Percentiles rank a stretch among this genome's conserved stretches.
Conservation (phyloP, 768 basidiomycete species). For the Auricularia sp. region DNA sequence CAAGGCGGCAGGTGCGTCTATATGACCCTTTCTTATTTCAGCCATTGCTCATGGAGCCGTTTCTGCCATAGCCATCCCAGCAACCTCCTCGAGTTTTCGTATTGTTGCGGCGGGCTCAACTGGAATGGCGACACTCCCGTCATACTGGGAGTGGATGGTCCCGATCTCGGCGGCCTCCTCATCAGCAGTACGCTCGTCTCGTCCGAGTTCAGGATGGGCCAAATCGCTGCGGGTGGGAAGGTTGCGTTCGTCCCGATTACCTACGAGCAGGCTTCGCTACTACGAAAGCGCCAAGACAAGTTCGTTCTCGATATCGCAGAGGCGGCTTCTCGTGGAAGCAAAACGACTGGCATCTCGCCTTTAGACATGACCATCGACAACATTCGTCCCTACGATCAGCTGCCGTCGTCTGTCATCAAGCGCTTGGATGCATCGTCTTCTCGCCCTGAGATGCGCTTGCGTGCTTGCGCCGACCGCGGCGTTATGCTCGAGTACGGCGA, state of each 20-base stretch:
- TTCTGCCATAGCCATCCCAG: conserved; percentile 36
- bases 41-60: too few species aligned
- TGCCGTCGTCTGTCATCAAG: neutral
- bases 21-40: too few species aligned
- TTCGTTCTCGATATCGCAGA: too few species aligned
- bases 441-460: conserved; percentile 31
- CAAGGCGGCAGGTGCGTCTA: conserved; percentile 42
- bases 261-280: conserved; percentile 37
- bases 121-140: conserved; percentile 64
- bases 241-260: conserved; percentile 27
- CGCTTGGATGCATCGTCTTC: conserved; percentile 12
- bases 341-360: too few species aligned
- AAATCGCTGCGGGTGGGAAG: conserved; percentile 41
- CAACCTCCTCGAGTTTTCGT: conserved; percentile 57
- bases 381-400: too few species aligned
- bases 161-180: conserved; percentile 55
- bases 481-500: conserved; percentile 56
- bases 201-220: conserved; percentile 60
- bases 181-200: conserved; percentile 45
- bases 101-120: conserved; percentile 45
- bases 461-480: conserved; percentile 33
- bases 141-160: conserved; percentile 50
- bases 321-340: too few species aligned
- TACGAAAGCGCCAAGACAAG: too few species aligned
- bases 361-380: too few species aligned